A percentile compares a stretch with the other conserved stretches of the same genome.
These are phyloP conservation scores for Geoglossum cookeanum DNA, from an alignment of 2,329 filamentous ascomycete genomes.

Conservation along the genomic window DNA sequence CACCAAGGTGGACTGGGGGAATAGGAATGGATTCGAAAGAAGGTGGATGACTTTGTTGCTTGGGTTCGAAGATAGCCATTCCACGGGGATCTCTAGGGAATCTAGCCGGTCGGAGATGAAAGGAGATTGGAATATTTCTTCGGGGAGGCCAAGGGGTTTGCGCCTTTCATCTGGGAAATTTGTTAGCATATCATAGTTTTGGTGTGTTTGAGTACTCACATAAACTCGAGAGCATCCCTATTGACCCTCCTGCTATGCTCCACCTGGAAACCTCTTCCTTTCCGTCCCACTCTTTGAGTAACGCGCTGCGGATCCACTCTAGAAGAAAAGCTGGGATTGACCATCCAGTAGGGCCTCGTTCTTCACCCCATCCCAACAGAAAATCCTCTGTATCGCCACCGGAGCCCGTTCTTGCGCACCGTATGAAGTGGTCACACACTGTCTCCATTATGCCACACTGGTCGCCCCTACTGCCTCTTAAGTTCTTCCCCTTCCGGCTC, in stretches of 20 bases:
- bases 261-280: constrained; percentile 49
- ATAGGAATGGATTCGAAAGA: constrained; percentile 64
- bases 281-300: constrained; percentile 68
- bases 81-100: constrained; percentile 50
- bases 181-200: not conserved
- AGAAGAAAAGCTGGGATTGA: constrained; percentile 4
- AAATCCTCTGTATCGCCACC: not conserved
- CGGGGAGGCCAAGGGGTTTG: constrained; percentile 42
- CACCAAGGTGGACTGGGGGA: constrained; percentile 51
- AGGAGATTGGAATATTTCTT: constrained; percentile 53
- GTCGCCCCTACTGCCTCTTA: not conserved
- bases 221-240: constrained; percentile 53
- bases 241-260: constrained; percentile 54
- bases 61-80: constrained; percentile 44
- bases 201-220: constrained; percentile 32
- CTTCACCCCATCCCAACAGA: not conserved
- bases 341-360: not conserved
- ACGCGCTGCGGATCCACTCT: constrained; percentile 37
- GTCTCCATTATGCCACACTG: not conserved
- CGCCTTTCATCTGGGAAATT: constrained; percentile 35
- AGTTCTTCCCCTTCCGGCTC: constrained; percentile 7
- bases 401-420: not conserved
- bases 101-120: constrained; percentile 63
- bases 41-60: constrained; percentile 52
- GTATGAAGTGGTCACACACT: not conserved